These are phyloP conservation scores for Kuraishia capsulata DNA, from an alignment of 805 yeast genomes.

Conservation along the genomic window DNA sequence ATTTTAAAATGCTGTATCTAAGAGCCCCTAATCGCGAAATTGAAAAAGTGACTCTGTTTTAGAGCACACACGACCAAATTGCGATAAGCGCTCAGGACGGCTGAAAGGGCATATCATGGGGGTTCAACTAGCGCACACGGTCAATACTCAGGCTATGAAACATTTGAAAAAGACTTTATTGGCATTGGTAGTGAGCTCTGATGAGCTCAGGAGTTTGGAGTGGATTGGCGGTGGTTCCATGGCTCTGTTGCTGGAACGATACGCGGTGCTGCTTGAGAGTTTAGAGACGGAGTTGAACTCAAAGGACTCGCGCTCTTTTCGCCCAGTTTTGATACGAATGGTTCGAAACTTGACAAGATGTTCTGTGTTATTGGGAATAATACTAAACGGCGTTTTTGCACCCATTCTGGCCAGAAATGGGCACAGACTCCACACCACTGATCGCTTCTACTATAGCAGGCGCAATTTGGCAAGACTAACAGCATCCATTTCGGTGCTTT, in stretches of 20 bases:
- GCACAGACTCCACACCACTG: not conserved
- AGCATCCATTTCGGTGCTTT: conserved; percentile 6
- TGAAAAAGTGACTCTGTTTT: not conserved
- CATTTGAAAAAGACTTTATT: not conserved
- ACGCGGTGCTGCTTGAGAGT: too few species aligned
- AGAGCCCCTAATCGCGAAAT: not conserved
- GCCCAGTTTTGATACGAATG: not conserved
- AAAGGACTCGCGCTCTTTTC: too few species aligned
- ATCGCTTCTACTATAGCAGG: not conserved
- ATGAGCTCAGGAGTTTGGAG: not conserved
- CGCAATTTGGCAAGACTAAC: conserved; percentile 3
- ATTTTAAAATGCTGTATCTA: too few species aligned
- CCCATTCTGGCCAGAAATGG: not conserved
- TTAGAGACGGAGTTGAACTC: too few species aligned
- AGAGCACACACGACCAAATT: not conserved
- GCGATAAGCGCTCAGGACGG: too few species aligned
- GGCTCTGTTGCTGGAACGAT: too few species aligned
- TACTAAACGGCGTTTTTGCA: not conserved
- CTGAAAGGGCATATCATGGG: too few species aligned
- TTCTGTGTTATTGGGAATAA: not conserved
- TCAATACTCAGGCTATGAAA: not conserved
- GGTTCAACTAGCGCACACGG: not conserved
- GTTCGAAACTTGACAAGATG: not conserved
- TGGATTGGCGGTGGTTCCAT: too few species aligned
- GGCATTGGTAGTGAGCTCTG: too few species aligned